Evolutionary conservation across 2,329 filamentous ascomycete species (phyloP).

Genomic region (Colletotrichum shisoi): DNA sequence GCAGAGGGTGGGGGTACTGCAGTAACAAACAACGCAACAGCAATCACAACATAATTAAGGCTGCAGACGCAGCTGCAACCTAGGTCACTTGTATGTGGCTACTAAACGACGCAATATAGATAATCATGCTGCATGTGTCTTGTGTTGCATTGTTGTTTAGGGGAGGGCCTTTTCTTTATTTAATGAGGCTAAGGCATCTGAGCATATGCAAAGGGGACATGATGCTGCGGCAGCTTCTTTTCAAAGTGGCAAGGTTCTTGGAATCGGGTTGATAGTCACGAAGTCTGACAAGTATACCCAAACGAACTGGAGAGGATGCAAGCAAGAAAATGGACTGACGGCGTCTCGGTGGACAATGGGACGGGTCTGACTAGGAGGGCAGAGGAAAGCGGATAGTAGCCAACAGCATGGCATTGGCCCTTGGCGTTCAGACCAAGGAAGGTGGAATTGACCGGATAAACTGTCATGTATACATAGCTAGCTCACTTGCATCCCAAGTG

Average conservation of each 20-base stretch:
- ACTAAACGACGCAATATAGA: background rate
- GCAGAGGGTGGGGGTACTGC: constrained; percentile 39
- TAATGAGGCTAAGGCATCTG: too few species aligned
- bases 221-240: background rate
- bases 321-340: background rate
- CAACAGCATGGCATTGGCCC: constrained; percentile 16
- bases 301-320: constrained; percentile 1
- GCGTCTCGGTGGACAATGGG: background rate
- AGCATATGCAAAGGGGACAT: background rate
- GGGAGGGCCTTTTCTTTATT: background rate
- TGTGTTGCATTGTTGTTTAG: background rate
- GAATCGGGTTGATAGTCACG: background rate
- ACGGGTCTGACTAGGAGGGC: background rate
- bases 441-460: constrained; percentile 21
- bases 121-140: background rate
- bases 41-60: constrained; percentile 46
- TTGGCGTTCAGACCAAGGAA: constrained; percentile 17
- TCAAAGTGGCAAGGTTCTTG: background rate
- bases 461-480: constrained; percentile 5
- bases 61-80: background rate
- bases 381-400: background rate
- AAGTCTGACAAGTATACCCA: constrained; percentile 7
- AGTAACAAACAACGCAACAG: constrained; percentile 42
- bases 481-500: background rate
- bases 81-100: constrained; percentile 1